Evolutionary conservation across 2,329 filamentous ascomycete genomes (phyloP).

Genomic region (Fusarium equiseti): DNA sequence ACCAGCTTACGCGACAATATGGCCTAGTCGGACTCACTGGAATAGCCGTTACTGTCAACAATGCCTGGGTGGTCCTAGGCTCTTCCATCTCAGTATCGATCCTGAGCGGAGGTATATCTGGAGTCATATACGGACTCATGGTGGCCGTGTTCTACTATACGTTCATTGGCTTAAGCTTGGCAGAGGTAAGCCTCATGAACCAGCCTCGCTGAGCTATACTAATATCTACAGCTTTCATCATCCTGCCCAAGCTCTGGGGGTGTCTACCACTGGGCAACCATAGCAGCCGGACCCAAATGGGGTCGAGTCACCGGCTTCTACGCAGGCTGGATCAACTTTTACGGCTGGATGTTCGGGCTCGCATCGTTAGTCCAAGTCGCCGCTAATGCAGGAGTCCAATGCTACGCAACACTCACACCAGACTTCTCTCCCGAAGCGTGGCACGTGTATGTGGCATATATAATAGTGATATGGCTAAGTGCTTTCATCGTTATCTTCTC

Average conservation of each 20-base stretch:
- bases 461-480: constrained; percentile 42
- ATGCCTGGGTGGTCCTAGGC: constrained; percentile 45
- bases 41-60: constrained; percentile 46
- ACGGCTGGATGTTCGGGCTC: constrained; percentile 48
- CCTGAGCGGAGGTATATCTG: constrained; percentile 39
- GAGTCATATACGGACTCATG: constrained; percentile 44
- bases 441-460: constrained; percentile 45
- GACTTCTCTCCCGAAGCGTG: constrained; percentile 32
- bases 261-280: constrained; percentile 46
- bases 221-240: constrained; percentile 32
- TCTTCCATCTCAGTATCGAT: constrained; percentile 45
- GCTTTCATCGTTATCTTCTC: constrained; percentile 37
- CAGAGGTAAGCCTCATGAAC: constrained; percentile 26
- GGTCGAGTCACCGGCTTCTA: constrained; percentile 44
- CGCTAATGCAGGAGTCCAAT: constrained; percentile 42
- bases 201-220: accelerated
- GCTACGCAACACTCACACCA: constrained; percentile 39
- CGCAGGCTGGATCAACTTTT: constrained; percentile 47
- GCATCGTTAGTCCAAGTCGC: constrained; percentile 44
- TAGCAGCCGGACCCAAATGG: constrained; percentile 43
- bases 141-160: constrained; percentile 43
- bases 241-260: constrained; percentile 42
- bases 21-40: constrained; percentile 43
- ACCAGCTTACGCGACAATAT: constrained; percentile 43
- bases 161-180: constrained; percentile 42